Evolutionary conservation across 176 grass and related monocot genomes (phyloP), one percentile per base, ranked within the genome.

Genomic region (Zoysia japonica): DNA sequence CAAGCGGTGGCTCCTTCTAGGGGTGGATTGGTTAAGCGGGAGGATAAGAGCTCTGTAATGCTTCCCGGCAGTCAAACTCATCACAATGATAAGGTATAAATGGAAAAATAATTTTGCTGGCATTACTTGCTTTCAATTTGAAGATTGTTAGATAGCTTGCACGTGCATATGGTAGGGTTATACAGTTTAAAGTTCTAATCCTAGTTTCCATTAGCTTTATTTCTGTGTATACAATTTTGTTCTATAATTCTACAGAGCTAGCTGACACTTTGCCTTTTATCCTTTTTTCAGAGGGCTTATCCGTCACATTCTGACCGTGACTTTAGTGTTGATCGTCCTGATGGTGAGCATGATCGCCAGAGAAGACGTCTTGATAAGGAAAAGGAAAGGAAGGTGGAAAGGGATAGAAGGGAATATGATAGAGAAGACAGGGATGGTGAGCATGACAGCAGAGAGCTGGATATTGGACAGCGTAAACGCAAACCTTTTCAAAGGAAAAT

Each of bases 401-500:
- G 88, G 71, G 90, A 90, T 36, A 93, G 69, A 61, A 92, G 90
- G 70, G 90, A 98, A 42, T 91, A 85, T 70, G 96, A 95, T 12
- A 83, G 96, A 71, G 92, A 95, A 61, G 96, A 99, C 16, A 97
- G 86, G 83, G 90, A 95, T 68, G 87, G 44, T 72, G 96, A 99
- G 69, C 88, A 90, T 79, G 96, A 99, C 62, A 93, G 86, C 59
- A 92, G 70, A 81, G 92, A 92, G 48, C 47, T 90, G 76, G 86
- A 95, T 80, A 65, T 72, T 68, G 77, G 47, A 67, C 90, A 72
- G 64, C 76, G 73, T 72, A 90, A 88, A 65, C 81, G 88, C 67
- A 83, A 90, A 89, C 55, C 81, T 53, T 72, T 88, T 78, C 65
- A 71, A 65, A 85, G 83, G 74, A 88, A 82, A 65, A 52, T 59